Evolutionary conservation across 306 rosid species (phyloP).

Genomic region (Macrotyloma uniflorum): DNA sequence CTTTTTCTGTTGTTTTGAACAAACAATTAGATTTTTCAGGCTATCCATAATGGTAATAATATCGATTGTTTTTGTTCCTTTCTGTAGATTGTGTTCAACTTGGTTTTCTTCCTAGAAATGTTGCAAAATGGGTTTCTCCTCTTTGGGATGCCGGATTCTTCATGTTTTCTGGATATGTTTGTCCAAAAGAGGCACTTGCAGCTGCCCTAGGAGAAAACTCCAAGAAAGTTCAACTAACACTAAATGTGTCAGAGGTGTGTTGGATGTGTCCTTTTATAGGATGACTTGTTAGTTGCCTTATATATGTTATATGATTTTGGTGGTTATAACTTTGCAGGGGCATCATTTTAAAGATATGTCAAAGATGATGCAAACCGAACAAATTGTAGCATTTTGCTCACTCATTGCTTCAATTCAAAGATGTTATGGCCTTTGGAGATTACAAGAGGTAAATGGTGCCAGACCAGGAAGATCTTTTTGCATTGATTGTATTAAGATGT

Average conservation of each 20-base stretch:
- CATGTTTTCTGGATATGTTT: conserved; percentile 64
- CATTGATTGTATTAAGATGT: conserved; percentile 6
- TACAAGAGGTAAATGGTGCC: conserved; percentile 65
- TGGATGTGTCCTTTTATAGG: conserved; percentile 32
- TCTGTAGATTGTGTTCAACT: conserved; percentile 64
- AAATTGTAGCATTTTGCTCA: conserved; percentile 58
- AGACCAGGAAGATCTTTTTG: conserved; percentile 30
- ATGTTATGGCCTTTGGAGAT: conserved; percentile 71
- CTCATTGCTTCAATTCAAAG: conserved; percentile 71
- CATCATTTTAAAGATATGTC: conserved; percentile 58
- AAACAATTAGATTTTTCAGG: conserved; percentile 14
- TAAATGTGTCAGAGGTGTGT: conserved; percentile 66
- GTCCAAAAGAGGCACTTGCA: conserved; percentile 71
- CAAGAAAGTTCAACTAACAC: conserved; percentile 52
- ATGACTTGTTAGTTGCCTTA: conserved; percentile 29
- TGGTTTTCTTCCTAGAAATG: conserved; percentile 74
- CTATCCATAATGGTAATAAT: conserved; percentile 30
- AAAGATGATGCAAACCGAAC: conserved; percentile 58
- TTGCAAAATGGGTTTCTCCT: conserved; percentile 85
- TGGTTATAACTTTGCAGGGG: conserved; percentile 55
- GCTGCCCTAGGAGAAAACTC: conserved; percentile 68
- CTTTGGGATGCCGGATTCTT: conserved; percentile 83
- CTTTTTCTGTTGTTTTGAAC: conserved; percentile 27
- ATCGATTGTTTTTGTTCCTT: conserved; percentile 28
- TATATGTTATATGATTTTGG: conserved; percentile 24